A percentile compares a stretch with the other conserved stretches of the same genome.
These are phyloP conservation scores for Pythium aristosporum DNA, from an alignment of 352 stramenopile species.

Conservation along the genomic window DNA sequence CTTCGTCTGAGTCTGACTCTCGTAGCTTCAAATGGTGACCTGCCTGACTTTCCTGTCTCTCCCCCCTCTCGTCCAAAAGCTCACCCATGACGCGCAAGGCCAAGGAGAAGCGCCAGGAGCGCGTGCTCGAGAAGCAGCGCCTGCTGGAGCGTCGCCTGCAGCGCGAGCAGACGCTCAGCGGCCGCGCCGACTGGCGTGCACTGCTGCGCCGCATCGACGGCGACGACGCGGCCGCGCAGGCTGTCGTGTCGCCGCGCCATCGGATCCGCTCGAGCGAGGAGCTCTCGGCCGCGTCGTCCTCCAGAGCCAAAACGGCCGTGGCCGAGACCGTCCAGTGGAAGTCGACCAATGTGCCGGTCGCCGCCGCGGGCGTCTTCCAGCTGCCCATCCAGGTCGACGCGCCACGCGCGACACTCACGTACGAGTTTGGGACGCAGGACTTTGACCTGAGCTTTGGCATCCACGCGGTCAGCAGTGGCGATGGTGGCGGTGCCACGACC, in stretches of 20 bases:
- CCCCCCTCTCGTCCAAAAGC: not conserved
- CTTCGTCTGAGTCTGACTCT: too few species aligned
- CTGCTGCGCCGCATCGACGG: slow-evolving; percentile 64
- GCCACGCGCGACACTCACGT: slow-evolving; percentile 50
- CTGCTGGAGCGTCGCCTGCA: slow-evolving; percentile 36
- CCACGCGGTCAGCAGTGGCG: slow-evolving; percentile 59
- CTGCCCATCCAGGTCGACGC: slow-evolving; percentile 76
- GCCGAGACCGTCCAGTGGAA: slow-evolving; percentile 73
- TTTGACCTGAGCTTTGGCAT: slow-evolving; percentile 77
- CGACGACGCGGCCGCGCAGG: slow-evolving; percentile 16
- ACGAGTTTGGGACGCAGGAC: slow-evolving; percentile 65
- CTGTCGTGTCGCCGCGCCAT: slow-evolving; percentile 23
- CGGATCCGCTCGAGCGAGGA: slow-evolving; percentile 8
- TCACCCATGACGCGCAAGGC: slow-evolving; percentile 65
- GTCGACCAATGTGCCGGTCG: slow-evolving; percentile 71
- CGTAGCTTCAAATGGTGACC: too few species aligned
- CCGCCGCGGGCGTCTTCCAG: slow-evolving; percentile 58
- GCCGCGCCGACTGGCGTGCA: slow-evolving; percentile 51
- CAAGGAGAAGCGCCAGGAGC: slow-evolving; percentile 69
- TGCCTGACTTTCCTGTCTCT: not conserved
- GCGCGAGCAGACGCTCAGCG: slow-evolving; percentile 42
- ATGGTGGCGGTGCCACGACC: slow-evolving; percentile 3
- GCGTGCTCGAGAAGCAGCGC: slow-evolving; percentile 56
- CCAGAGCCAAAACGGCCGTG: slow-evolving; percentile 17
- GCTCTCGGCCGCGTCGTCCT: not conserved